These are phyloP conservation scores for Talaromyces sp. DNA, from an alignment of 2,329 filamentous ascomycete genomes.

Conservation along the genomic window DNA sequence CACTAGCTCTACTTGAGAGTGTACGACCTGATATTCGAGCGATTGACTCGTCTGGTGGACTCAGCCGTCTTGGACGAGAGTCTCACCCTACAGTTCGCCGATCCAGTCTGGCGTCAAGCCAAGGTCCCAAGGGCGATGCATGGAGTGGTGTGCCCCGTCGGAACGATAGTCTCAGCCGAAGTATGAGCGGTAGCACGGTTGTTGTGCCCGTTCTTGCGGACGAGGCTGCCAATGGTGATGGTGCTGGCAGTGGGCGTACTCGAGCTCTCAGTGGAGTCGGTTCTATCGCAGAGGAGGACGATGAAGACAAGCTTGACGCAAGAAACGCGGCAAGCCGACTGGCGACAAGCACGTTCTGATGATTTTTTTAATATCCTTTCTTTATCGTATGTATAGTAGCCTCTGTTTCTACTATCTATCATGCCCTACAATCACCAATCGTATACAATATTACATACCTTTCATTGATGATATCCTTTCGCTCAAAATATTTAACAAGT, in stretches of 20 bases:
- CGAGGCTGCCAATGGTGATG: slow-evolving; percentile 52
- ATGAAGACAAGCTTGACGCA: slow-evolving; percentile 92
- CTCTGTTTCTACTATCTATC: slow-evolving; percentile 7
- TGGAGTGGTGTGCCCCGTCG: slow-evolving; percentile 93
- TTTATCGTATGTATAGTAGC: slow-evolving; percentile 19
- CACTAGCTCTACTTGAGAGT: slow-evolving; percentile 86
- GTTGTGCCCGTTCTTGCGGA: slow-evolving; percentile 62
- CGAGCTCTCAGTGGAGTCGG: slow-evolving; percentile 49
- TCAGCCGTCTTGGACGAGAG: slow-evolving; percentile 86
- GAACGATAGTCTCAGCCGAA: slow-evolving; percentile 73
- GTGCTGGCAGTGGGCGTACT: slow-evolving; percentile 43
- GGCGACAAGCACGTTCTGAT: slow-evolving; percentile 86
- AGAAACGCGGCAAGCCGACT: slow-evolving; percentile 91
- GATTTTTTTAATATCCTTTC: slow-evolving; percentile 22
- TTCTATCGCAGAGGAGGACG: slow-evolving; percentile 51
- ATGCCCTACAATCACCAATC: background rate
- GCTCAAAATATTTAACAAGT: background rate
- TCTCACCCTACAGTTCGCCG: slow-evolving; percentile 74
- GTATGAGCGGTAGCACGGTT: slow-evolving; percentile 70
- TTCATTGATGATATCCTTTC: background rate
- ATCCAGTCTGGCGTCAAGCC: slow-evolving; percentile 76
- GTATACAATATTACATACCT: background rate
- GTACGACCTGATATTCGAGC: slow-evolving; percentile 89
- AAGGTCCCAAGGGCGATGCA: slow-evolving; percentile 95
- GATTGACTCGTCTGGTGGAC: slow-evolving; percentile 86